A percentile compares a stretch with the other conserved stretches of the same genome.
Evolutionary conservation across 768 basidiomycete species (phyloP).

Genomic region (Pluteus cervinus): DNA sequence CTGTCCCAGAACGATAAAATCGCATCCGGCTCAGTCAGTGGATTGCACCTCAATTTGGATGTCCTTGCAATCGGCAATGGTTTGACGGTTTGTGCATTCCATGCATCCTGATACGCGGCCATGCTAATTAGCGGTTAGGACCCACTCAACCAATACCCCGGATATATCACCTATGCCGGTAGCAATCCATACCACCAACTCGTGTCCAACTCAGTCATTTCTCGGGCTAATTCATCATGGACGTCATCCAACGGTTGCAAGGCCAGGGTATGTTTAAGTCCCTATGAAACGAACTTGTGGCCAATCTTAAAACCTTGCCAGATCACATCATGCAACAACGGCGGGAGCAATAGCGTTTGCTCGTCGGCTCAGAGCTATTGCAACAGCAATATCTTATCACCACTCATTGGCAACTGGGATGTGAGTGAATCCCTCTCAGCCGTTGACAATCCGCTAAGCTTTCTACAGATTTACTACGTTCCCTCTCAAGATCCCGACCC

Average conservation of each 20-base stretch:
- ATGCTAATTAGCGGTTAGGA: constrained; percentile 16
- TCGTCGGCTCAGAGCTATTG: constrained; percentile 53
- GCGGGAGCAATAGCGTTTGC: constrained; percentile 43
- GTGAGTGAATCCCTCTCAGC: constrained; percentile 18
- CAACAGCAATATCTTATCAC: constrained; percentile 48
- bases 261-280: constrained; percentile 24
- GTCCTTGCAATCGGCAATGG: constrained; percentile 48
- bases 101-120: neutral
- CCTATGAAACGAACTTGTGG: neutral
- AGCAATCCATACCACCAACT: constrained; percentile 45
- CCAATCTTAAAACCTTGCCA: constrained; percentile 13
- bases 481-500: constrained; percentile 34
- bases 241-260: constrained; percentile 34
- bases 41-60: constrained; percentile 41
- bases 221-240: constrained; percentile 31
- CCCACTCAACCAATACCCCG: constrained; percentile 42
- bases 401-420: constrained; percentile 50
- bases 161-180: constrained; percentile 41
- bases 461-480: constrained; percentile 36
- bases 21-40: constrained; percentile 34
- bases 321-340: constrained; percentile 49
- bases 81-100: constrained; percentile 30
- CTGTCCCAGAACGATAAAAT: constrained; percentile 55
- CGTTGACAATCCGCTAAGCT: neutral
- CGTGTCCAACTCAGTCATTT: constrained; percentile 30